Percentiles rank a stretch among this genome's conserved stretches.
These are phyloP conservation scores for Paramecium bursaria DNA, from an alignment of 73 alveolate species.

Conservation along the genomic window DNA sequence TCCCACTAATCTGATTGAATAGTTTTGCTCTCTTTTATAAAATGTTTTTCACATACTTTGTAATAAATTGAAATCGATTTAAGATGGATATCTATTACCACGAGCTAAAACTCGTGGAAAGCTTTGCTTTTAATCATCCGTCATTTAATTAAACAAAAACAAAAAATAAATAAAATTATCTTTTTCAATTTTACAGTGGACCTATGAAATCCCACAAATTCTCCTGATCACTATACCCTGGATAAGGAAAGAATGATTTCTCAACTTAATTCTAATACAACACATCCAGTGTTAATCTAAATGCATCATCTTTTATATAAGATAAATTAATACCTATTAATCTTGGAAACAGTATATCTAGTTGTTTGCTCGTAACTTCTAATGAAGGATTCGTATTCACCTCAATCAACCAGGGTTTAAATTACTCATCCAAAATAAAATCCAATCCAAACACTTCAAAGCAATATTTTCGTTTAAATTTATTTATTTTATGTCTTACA, in stretches of 20 bases:
- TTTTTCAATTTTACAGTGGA: constrained; percentile 7
- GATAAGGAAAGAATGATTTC: background rate
- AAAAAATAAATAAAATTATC: background rate
- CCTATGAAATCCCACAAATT: constrained; percentile 41
- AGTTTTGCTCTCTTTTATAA: constrained; percentile 31
- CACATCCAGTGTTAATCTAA: constrained; percentile 64
- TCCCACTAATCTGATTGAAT: constrained; percentile 54
- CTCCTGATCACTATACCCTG: constrained; percentile 10
- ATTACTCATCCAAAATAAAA: constrained; percentile 89
- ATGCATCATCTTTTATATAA: constrained; percentile 71
- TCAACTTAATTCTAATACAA: background rate
- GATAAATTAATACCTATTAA: constrained; percentile 75
- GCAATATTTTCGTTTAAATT: constrained; percentile 81
- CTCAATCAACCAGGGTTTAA: constrained; percentile 92
- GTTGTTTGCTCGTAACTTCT: constrained; percentile 86
- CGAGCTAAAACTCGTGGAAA: background rate
- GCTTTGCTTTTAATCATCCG: background rate
- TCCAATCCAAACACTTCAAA: constrained; percentile 96
- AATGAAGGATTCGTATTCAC: constrained; percentile 94
- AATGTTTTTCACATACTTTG: constrained; percentile 4
- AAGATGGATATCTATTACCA: constrained; percentile 40
- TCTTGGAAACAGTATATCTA: constrained; percentile 87
- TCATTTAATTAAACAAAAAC: background rate
- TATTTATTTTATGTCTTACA: constrained; percentile 72
- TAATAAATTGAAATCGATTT: constrained; percentile 20